phyloP scores from a whole-genome alignment of 1,139 yeast genomes.

The Petasospora fabianii region DNA sequence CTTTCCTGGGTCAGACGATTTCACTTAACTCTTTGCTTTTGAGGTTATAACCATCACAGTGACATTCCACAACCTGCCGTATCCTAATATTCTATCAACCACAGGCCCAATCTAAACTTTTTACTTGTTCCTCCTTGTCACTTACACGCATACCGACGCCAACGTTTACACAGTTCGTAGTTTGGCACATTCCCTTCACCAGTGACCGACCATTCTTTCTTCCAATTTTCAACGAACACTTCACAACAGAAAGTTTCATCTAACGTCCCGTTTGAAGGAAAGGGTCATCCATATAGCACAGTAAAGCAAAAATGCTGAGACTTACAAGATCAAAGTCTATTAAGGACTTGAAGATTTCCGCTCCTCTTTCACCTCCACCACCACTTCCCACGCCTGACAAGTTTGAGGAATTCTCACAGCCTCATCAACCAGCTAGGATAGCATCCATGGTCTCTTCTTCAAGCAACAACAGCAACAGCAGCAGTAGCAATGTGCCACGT shows the following conservation, averaged over 20 bases:
- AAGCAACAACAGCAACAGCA: background rate
- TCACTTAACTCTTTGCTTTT: too few relatives aligned
- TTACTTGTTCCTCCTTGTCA: too few relatives aligned
- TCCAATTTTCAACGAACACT: background rate
- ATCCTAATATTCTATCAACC: too few relatives aligned
- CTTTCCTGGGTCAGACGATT: too few relatives aligned
- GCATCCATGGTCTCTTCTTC: background rate
- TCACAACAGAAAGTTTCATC: too few relatives aligned
- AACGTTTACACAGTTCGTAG: conserved; percentile 1
- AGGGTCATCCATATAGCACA: background rate
- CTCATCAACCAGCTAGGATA: background rate
- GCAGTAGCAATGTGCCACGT: conserved; percentile 4
- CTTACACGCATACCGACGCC: conserved; percentile 4
- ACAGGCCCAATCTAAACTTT: too few relatives aligned
- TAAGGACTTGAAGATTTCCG: conserved; percentile 14
- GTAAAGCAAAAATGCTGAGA: conserved; percentile 3
- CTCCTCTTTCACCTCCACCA: conserved; percentile 10
- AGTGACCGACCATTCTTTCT: background rate
- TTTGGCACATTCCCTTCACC: conserved; percentile 3
- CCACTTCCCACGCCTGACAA: conserved; percentile 3
- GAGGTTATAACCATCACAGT: too few relatives aligned
- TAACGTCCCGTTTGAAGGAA: too few relatives aligned
- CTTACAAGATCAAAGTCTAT: conserved; percentile 10
- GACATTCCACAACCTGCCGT: background rate
- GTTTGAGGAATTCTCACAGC: background rate